A percentile compares a stretch with the other conserved stretches of the same genome.
phyloP scores from a whole-genome alignment of 2,329 filamentous ascomycete species.

The Pestalotiopsis sp. region DNA sequence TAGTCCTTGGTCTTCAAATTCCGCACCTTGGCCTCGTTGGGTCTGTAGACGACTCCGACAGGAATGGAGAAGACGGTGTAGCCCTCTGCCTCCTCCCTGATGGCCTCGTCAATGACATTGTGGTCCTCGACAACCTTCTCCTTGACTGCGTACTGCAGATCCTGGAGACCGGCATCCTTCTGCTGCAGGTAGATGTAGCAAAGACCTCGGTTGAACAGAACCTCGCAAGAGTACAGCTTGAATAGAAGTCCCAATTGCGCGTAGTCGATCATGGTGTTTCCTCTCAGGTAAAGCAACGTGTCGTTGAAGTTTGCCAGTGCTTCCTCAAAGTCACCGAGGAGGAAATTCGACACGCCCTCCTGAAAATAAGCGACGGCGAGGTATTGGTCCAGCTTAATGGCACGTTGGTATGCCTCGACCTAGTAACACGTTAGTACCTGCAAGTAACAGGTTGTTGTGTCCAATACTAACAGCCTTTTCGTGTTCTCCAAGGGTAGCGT shows the following conservation, averaged over 20 bases:
- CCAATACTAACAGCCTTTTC: slow-evolving; percentile 77
- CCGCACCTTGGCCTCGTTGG: slow-evolving; percentile 96
- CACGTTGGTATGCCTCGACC: slow-evolving; percentile 94
- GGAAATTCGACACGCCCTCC: slow-evolving; percentile 96
- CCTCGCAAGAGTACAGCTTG: slow-evolving; percentile 96
- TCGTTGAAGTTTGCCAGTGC: slow-evolving; percentile 98
- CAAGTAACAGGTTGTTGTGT: not conserved
- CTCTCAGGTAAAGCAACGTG: slow-evolving; percentile 87
- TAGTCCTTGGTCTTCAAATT: slow-evolving; percentile 98
- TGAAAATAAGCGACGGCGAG: slow-evolving; percentile 98
- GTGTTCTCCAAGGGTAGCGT: slow-evolving; percentile 94
- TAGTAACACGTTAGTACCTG: slow-evolving; percentile 36
- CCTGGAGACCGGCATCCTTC: slow-evolving; percentile 85
- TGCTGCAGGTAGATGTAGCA: slow-evolving; percentile 98
- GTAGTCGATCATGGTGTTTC: slow-evolving; percentile 97
- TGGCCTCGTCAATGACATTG: slow-evolving; percentile 97
- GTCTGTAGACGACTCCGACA: slow-evolving; percentile 90
- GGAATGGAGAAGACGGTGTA: slow-evolving; percentile 99
- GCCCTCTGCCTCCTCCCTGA: slow-evolving; percentile 88
- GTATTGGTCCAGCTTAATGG: slow-evolving; percentile 88
- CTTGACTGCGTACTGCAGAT: slow-evolving; percentile 86
- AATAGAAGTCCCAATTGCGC: slow-evolving; percentile 93
- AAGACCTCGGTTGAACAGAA: slow-evolving; percentile 93
- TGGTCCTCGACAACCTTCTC: slow-evolving; percentile 97
- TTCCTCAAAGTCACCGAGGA: slow-evolving; percentile 96